These are phyloP conservation scores for Cercophora samala DNA, from an alignment of 495 filamentous ascomycete genomes.

Conservation along the genomic window DNA sequence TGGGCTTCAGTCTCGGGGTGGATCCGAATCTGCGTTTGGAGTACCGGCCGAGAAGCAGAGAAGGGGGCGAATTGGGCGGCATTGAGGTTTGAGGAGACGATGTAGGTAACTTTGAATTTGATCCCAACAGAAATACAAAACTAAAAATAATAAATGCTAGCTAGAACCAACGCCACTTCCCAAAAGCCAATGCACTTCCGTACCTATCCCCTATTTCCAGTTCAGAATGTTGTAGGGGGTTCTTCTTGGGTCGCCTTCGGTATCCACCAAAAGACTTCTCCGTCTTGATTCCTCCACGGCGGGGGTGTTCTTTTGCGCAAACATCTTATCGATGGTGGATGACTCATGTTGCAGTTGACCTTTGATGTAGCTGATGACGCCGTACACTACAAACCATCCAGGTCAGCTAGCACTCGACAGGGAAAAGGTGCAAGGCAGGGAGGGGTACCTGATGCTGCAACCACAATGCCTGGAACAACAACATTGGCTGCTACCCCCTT, in stretches of 20 bases:
- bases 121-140: too few species aligned
- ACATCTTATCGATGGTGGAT: conserved; percentile 2
- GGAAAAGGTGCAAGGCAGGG: neutral
- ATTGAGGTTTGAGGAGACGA: neutral
- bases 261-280: conserved; percentile 6
- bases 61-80: conserved; percentile 7
- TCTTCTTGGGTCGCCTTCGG: conserved; percentile 4
- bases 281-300: neutral
- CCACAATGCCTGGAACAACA: conserved; percentile 1
- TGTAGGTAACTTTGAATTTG: too few species aligned
- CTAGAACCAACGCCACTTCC: neutral
- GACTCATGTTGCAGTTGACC: neutral
- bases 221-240: conserved; percentile 8
- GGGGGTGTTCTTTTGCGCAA: conserved; percentile 5
- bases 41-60: conserved; percentile 8
- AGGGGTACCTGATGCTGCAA: neutral
- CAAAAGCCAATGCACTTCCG: neutral
- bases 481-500: neutral
- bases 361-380: conserved; percentile 2
- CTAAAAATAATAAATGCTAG: too few species aligned
- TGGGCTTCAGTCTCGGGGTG: conserved; percentile 13
- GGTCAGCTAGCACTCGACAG: neutral
- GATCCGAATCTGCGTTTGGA: conserved; percentile 23
- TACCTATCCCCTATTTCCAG: conserved; percentile 1
- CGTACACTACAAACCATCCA: conserved; percentile 3